phyloP scores from a whole-genome alignment of 2,329 filamentous ascomycete genomes.

The Curvularia spicifera region DNA sequence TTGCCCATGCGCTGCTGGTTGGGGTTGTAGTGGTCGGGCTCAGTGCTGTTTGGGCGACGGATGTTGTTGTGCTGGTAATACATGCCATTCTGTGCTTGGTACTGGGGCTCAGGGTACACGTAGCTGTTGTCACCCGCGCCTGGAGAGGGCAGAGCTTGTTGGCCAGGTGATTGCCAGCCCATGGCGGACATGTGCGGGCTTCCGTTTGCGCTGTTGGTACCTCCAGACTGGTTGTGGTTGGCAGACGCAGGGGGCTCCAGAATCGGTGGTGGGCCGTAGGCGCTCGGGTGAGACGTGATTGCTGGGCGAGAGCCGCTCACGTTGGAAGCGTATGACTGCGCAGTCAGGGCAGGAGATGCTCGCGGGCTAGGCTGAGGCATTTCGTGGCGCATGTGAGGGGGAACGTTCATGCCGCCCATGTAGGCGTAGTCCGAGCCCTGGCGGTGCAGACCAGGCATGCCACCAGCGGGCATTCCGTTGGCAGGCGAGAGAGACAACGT shows the following conservation, averaged over 20 bases:
- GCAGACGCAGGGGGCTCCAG: constrained; percentile 81
- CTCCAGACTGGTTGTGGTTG: constrained; percentile 72
- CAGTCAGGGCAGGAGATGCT: constrained; percentile 66
- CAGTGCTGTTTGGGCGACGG: constrained; percentile 76
- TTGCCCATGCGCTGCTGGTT: constrained; percentile 48
- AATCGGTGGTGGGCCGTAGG: constrained; percentile 82
- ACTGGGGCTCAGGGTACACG: constrained; percentile 77
- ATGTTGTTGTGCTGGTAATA: constrained; percentile 76
- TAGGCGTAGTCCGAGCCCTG: constrained; percentile 74
- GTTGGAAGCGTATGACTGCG: constrained; percentile 68
- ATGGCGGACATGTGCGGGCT: constrained; percentile 85
- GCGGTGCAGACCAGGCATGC: constrained; percentile 71
- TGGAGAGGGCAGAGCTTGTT: constrained; percentile 74
- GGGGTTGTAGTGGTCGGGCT: constrained; percentile 61
- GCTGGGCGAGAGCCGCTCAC: constrained; percentile 59
- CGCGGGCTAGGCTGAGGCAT: constrained; percentile 73
- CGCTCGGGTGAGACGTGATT: constrained; percentile 83
- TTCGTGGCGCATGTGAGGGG: constrained; percentile 79
- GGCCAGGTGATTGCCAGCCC: constrained; percentile 86
- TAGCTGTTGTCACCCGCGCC: constrained; percentile 73
- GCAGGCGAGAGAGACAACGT: constrained; percentile 80
- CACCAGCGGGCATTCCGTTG: constrained; percentile 69
- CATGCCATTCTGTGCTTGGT: constrained; percentile 65
- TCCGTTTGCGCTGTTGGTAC: constrained; percentile 68
- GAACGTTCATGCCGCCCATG: constrained; percentile 78